phyloP scores from a whole-genome alignment of 345 rosid genomes.

The Eutrema japonicum region DNA sequence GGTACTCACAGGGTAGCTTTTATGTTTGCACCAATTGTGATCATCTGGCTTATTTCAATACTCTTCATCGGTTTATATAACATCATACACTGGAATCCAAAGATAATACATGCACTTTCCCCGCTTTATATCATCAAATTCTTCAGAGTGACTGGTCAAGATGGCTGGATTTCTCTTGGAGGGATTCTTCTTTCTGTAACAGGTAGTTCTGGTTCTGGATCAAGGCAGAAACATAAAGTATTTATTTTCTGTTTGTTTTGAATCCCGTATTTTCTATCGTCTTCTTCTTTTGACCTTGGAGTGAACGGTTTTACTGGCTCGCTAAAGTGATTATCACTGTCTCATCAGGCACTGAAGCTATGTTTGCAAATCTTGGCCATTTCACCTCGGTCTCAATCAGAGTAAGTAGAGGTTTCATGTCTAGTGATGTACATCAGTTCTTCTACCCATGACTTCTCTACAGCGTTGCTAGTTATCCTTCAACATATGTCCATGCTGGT shows the following conservation, averaged over 20 bases:
- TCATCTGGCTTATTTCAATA: slow-evolving; percentile 79
- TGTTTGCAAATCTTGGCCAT: slow-evolving; percentile 97
- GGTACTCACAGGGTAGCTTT: slow-evolving; percentile 92
- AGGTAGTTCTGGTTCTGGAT: slow-evolving; percentile 58
- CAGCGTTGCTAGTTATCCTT: slow-evolving; percentile 28
- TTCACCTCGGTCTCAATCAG: slow-evolving; percentile 83
- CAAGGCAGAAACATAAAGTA: background rate
- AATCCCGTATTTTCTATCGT: slow-evolving; percentile 10
- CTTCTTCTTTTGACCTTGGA: slow-evolving; percentile 4
- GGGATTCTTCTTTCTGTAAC: slow-evolving; percentile 87
- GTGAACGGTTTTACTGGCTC: slow-evolving; percentile 17
- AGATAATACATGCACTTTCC: slow-evolving; percentile 69
- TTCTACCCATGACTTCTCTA: slow-evolving; percentile 24
- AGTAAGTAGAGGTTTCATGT: slow-evolving; percentile 51
- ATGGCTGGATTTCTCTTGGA: slow-evolving; percentile 97
- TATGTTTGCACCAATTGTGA: slow-evolving; percentile 86
- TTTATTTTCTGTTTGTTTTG: slow-evolving; percentile 19
- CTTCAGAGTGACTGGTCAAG: slow-evolving; percentile 69
- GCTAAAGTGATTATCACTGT: slow-evolving; percentile 31
- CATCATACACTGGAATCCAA: slow-evolving; percentile 75
- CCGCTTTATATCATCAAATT: slow-evolving; percentile 76
- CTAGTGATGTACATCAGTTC: slow-evolving; percentile 25
- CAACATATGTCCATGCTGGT: slow-evolving; percentile 20
- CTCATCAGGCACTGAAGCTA: slow-evolving; percentile 90
- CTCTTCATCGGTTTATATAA: slow-evolving; percentile 79